These are phyloP conservation scores for Phanerodontia chrysosporium DNA, from an alignment of 768 basidiomycete species.

Conservation along the genomic window DNA sequence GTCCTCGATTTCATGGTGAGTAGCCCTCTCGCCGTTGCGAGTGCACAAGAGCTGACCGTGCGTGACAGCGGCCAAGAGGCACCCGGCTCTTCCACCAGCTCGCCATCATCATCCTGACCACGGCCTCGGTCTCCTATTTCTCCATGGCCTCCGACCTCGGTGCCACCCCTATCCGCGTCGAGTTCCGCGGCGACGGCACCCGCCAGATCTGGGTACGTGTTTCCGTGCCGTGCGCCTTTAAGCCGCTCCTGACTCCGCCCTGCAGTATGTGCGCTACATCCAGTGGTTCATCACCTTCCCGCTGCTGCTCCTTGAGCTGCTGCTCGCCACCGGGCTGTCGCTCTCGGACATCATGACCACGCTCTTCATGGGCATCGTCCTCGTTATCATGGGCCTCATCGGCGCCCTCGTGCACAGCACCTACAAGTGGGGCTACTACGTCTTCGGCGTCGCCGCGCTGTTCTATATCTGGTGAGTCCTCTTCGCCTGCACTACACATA, in stretches of 20 bases:
- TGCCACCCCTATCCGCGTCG: slow-evolving; percentile 38
- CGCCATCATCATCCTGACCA: slow-evolving; percentile 41
- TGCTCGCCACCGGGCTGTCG: slow-evolving; percentile 43
- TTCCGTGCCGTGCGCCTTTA: background rate
- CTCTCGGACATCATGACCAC: slow-evolving; percentile 42
- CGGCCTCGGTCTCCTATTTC: slow-evolving; percentile 44
- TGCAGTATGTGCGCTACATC: slow-evolving; percentile 43
- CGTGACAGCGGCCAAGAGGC: slow-evolving; percentile 30
- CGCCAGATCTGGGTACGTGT: slow-evolving; percentile 41
- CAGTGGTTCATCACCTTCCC: slow-evolving; percentile 53
- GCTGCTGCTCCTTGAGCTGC: slow-evolving; percentile 40
- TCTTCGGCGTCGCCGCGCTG: slow-evolving; percentile 41
- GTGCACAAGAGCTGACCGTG: background rate
- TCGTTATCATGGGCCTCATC: slow-evolving; percentile 40
- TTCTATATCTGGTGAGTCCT: slow-evolving; percentile 32
- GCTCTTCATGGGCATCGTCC: slow-evolving; percentile 41
- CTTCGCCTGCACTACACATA: background rate
- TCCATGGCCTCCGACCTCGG: slow-evolving; percentile 57
- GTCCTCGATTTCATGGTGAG: slow-evolving; percentile 33
- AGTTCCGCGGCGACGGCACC: slow-evolving; percentile 34
- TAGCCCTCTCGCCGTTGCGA: background rate
- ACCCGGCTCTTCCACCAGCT: slow-evolving; percentile 48
- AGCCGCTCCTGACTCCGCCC: no score
- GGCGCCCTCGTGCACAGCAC: slow-evolving; percentile 42
- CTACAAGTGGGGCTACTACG: slow-evolving; percentile 50